A percentile compares a stretch with the other conserved stretches of the same genome.
These are phyloP conservation scores for Glutinoglossum americanum DNA, from an alignment of 495 filamentous ascomycete species.

Conservation along the genomic window DNA sequence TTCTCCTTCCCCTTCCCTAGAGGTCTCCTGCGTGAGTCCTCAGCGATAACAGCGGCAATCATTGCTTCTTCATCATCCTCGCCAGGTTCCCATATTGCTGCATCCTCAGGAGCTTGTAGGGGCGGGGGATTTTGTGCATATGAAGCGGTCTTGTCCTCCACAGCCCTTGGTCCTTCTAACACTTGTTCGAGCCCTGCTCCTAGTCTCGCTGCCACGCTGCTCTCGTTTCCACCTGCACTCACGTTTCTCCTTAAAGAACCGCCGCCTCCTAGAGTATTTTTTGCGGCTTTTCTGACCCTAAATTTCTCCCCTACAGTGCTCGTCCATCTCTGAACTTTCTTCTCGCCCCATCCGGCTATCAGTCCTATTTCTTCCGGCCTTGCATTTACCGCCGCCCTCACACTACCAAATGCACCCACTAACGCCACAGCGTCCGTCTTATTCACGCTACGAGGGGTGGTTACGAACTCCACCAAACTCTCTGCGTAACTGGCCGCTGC, in stretches of 20 bases:
- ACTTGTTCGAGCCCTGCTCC: constrained; percentile 7
- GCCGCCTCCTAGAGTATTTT: constrained; percentile 17
- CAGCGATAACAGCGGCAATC: constrained; percentile 9
- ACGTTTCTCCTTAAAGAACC: not conserved
- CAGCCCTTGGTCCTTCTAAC: not conserved
- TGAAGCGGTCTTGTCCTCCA: constrained; percentile 6
- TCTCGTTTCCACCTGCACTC: not conserved
- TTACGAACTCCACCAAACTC: constrained; percentile 81
- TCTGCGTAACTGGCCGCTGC: constrained; percentile 69
- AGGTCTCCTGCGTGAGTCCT: constrained; percentile 7
- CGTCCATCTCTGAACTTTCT: constrained; percentile 75
- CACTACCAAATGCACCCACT: constrained; percentile 69
- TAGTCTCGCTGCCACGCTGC: not conserved
- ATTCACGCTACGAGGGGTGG: constrained; percentile 71
- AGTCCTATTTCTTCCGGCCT: constrained; percentile 60
- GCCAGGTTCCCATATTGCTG: constrained; percentile 11
- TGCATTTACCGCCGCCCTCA: constrained; percentile 73
- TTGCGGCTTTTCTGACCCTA: constrained; percentile 44
- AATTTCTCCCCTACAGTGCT: constrained; percentile 67
- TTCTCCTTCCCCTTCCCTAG: constrained; percentile 20
- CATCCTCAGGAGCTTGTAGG: constrained; percentile 15
- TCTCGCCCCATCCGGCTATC: constrained; percentile 83
- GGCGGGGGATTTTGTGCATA: constrained; percentile 3
- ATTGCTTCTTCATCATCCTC: constrained; percentile 22
- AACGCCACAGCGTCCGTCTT: constrained; percentile 80